A percentile compares a stretch with the other conserved stretches of the same genome.
phyloP scores from a whole-genome alignment of 768 basidiomycete species.

The Floccularia luteovirens region DNA sequence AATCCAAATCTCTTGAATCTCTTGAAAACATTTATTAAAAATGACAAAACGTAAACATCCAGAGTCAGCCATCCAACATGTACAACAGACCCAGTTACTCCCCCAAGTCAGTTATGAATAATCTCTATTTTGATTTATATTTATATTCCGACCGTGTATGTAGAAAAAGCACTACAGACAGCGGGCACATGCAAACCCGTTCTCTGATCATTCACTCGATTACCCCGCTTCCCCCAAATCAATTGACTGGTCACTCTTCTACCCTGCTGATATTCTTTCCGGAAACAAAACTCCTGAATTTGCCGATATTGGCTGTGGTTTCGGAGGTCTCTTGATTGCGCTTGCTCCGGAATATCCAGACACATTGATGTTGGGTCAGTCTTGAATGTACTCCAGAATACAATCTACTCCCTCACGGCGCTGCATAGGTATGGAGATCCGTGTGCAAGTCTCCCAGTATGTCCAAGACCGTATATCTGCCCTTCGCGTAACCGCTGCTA shows the following conservation, averaged over 20 bases:
- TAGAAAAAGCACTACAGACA: conserved; percentile 84
- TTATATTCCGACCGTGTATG: background rate
- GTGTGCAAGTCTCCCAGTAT: conserved; percentile 93
- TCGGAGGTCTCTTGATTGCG: conserved; percentile 86
- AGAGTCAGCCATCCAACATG: conserved; percentile 6
- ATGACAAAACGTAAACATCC: conserved; percentile 20
- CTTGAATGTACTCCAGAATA: conserved; percentile 2
- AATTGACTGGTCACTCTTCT: conserved; percentile 82
- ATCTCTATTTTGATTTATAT: conserved; percentile 1
- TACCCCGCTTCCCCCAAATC: conserved; percentile 73
- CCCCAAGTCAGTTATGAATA: conserved; percentile 35
- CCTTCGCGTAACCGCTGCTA: conserved; percentile 62
- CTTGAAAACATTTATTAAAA: no score
- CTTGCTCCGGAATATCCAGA: conserved; percentile 90
- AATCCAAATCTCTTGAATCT: no score
- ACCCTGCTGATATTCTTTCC: conserved; percentile 55
- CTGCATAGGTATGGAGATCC: conserved; percentile 85
- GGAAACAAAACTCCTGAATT: conserved; percentile 81
- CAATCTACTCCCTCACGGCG: conserved; percentile 3
- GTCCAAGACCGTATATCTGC: conserved; percentile 91
- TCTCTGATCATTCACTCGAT: conserved; percentile 81
- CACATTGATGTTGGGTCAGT: conserved; percentile 85
- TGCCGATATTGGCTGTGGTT: conserved; percentile 96
- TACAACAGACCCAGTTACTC: conserved; percentile 19
- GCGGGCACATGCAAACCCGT: conserved; percentile 80